Base-by-base conservation (phyloP, 2,329 filamentous ascomycete genomes). In the Aspergillus candidus region DNA sequence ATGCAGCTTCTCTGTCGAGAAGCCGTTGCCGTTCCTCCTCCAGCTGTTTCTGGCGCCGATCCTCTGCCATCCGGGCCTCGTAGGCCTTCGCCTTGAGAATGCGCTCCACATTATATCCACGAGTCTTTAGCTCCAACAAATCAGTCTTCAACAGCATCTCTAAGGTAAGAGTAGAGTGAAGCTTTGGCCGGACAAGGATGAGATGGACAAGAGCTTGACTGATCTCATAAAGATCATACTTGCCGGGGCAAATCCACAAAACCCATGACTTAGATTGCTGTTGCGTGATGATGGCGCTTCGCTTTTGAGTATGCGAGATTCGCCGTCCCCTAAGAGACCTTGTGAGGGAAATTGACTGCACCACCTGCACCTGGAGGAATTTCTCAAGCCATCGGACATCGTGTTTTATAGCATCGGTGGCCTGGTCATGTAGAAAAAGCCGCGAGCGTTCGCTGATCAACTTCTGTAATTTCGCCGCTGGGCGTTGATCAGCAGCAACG, bases 21-120 rank as follows among this genome's bases (percentile, higher is more conserved):
- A 89, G 80, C 30, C 75, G 76, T 58, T 80, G 78, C 52, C 84
- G 79, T 59, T 94, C 88, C 38, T 80, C 79, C 50, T 86, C 84
- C 5, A 89, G 65, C 31, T 86, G 59, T 58, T 83, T 83, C 58
- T 84, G 82, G 38, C 86, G 79, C 62, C 88, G 82, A 56, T 86
- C 85, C 59, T 96, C 90, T 0, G 88, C 89, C 52, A 97, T 82
- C 41, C 87, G 80, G 5, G 88, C 87, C 65, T 97, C 89, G 2
- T 87, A 86, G 14, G 86, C 88, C 69, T 94, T 94, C 42, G 84
- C 84, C 32, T 88, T 81, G 15, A 98, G 75, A 50, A 98, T 97
- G 39, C 93, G 84, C 59, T 96, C 88, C 32, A 98, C 93, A 54
- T 98, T 97, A 73, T 96, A 97, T 2, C 93, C 93, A 51, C 93